These are phyloP conservation scores for Picea glauca DNA, from an alignment of 75 land plant species.

Conservation along the genomic window DNA sequence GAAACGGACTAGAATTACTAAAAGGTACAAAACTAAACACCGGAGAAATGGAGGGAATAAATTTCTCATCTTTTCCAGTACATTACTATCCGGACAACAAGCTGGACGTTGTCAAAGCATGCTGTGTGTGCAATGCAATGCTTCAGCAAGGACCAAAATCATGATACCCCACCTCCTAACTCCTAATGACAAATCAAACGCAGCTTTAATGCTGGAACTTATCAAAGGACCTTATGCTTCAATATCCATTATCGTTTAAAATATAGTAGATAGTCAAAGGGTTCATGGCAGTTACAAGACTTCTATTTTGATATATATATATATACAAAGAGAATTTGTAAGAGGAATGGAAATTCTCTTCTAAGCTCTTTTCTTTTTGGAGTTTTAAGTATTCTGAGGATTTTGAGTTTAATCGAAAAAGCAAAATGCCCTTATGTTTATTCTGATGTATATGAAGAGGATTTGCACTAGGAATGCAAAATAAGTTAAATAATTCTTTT, in stretches of 20 bases:
- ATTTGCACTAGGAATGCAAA: no score
- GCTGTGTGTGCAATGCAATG: not conserved
- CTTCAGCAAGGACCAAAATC: not conserved
- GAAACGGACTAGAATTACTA: not conserved
- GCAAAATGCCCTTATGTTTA: no score
- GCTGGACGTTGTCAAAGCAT: not conserved
- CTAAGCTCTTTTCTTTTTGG: no score
- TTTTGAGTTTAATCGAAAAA: no score
- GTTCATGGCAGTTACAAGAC: not conserved
- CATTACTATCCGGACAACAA: not conserved
- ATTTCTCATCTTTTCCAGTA: not conserved
- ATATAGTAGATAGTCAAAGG: not conserved
- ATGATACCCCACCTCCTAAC: not conserved
- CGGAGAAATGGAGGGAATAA: not conserved
- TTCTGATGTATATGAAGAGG: no score
- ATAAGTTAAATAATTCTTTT: no score
- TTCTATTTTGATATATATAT: no score
- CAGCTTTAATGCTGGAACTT: not conserved
- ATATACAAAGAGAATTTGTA: no score
- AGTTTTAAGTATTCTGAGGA: no score
- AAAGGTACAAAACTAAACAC: not conserved
- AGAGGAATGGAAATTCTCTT: no score
- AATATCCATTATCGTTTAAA: not conserved
- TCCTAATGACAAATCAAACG: not conserved
- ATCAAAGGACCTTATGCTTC: not conserved